Evolutionary conservation across 495 filamentous ascomycete species (phyloP), one percentile per base, ranked within the genome.

Genomic region (Annulohypoxylon bovei): DNA sequence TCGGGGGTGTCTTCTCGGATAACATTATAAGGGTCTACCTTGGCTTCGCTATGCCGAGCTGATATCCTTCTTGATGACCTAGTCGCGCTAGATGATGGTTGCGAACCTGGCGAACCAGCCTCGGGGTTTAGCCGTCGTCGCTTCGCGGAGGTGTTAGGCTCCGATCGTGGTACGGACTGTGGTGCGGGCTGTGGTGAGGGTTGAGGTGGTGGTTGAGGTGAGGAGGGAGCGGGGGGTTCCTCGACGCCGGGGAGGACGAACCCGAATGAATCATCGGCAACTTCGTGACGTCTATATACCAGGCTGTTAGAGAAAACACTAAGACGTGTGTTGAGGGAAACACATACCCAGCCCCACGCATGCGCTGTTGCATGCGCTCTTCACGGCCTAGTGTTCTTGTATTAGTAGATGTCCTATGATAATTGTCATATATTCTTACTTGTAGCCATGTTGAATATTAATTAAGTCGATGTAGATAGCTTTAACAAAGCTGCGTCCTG

Each of bases 291-390:
- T 75, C 79, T 82, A 61, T 65, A 58, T 18, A 0, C n/a, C 18
- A 42, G 6, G 14, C 0, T 28, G 40, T 74, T 66, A 72, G 62
- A 42, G 27, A 16, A 47, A 33, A 65, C 28, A 56, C 53, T 49
- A 27, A 37, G 35, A 18, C 16, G 18, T 23, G 9, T 12, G 46
- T 12, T 37, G 7, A 30, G 30, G 8, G 14, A 39, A 14, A 42
- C 27, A 61, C 76, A 57, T 79, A 84, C 82, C 77, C 78, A 52
- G 83, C 83, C 25, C 82, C 83, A 65, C 83, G 82, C 78, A 85
- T 83, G 77, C 83, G 83, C 73, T 83, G 79, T 63, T 79, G 79
- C 78, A 84, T 79, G 65, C 83, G 83, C 74, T 84, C 83, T 70
- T 83, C 77, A 75, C 83, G 79, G 59, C 75, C 78, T 81, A 55